A percentile compares a stretch with the other conserved stretches of the same genome.
These are phyloP conservation scores for Xylaria venustula DNA, from an alignment of 495 filamentous ascomycete species.

Conservation along the genomic window DNA sequence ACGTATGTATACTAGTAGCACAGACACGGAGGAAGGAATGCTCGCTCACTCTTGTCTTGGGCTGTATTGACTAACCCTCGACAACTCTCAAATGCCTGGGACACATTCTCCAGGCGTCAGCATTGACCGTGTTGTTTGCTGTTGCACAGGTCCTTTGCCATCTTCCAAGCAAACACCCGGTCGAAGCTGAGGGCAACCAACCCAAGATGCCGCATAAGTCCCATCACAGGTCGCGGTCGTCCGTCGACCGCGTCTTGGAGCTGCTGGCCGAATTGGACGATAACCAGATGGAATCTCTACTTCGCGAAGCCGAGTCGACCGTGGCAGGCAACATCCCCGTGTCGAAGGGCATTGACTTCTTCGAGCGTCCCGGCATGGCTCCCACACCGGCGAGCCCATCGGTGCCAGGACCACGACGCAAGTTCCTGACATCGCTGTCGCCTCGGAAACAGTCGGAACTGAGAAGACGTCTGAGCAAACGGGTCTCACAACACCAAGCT, in stretches of 20 bases:
- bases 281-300: slow-evolving; percentile 30
- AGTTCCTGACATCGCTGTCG: slow-evolving; percentile 25
- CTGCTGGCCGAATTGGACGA: slow-evolving; percentile 39
- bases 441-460: slow-evolving; percentile 35
- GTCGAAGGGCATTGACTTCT: slow-evolving; percentile 33
- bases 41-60: too few species aligned
- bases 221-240: slow-evolving; percentile 34
- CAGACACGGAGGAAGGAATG: too few species aligned
- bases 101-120: not conserved
- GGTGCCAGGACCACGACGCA: slow-evolving; percentile 18
- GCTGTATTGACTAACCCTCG: not conserved
- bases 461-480: slow-evolving; percentile 36
- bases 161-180: not conserved
- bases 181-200: not conserved
- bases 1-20: too few species aligned
- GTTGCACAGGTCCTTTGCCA: not conserved
- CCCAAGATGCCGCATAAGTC: slow-evolving; percentile 32
- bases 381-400: slow-evolving; percentile 2
- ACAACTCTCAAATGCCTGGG: not conserved
- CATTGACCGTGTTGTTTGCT: not conserved
- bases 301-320: slow-evolving; percentile 39
- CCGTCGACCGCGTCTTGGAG: slow-evolving; percentile 39
- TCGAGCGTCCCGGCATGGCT: slow-evolving; percentile 17
- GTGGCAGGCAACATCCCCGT: slow-evolving; percentile 39
- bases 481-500: slow-evolving; percentile 22